These are phyloP conservation scores for Miscanthus lutarioriparius DNA, from an alignment of 176 grass and related monocot genomes.

Conservation along the genomic window DNA sequence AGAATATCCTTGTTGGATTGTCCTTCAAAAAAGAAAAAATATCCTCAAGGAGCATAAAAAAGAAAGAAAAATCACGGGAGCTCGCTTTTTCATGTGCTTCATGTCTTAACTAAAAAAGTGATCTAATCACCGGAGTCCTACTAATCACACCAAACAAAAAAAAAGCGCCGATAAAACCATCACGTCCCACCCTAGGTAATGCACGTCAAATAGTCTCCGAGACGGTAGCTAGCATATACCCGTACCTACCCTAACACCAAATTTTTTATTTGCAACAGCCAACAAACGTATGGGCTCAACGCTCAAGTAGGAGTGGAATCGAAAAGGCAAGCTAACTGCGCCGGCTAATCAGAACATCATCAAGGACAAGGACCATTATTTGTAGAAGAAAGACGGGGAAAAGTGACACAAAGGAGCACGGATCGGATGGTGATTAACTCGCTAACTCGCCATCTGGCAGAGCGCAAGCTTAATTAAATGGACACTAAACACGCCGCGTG, in stretches of 20 bases:
- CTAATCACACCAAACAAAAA: not conserved
- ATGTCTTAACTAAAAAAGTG: not conserved
- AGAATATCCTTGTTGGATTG: not conserved
- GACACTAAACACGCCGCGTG: not conserved
- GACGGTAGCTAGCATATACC: not conserved
- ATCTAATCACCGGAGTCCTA: not conserved
- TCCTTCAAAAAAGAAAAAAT: not conserved
- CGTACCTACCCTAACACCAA: not conserved
- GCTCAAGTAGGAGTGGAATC: not conserved
- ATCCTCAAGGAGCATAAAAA: not conserved
- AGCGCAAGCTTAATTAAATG: not conserved
- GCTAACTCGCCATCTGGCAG: not conserved
- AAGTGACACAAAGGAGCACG: not conserved
- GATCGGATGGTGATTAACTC: not conserved
- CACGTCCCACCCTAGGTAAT: not conserved
- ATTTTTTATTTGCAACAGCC: not conserved
- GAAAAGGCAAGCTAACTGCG: not conserved
- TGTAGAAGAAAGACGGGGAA: not conserved
- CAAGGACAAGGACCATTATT: not conserved
- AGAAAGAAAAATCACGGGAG: not conserved
- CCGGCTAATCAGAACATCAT: not conserved
- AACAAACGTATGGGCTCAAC: not conserved
- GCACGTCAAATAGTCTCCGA: not conserved
- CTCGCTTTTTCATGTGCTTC: not conserved
- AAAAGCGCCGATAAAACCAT: not conserved